Percentiles rank a stretch among this genome's conserved stretches.
Evolutionary conservation across 2,329 filamentous ascomycete genomes (phyloP).

Genomic region (Monilinia aucupariae): DNA sequence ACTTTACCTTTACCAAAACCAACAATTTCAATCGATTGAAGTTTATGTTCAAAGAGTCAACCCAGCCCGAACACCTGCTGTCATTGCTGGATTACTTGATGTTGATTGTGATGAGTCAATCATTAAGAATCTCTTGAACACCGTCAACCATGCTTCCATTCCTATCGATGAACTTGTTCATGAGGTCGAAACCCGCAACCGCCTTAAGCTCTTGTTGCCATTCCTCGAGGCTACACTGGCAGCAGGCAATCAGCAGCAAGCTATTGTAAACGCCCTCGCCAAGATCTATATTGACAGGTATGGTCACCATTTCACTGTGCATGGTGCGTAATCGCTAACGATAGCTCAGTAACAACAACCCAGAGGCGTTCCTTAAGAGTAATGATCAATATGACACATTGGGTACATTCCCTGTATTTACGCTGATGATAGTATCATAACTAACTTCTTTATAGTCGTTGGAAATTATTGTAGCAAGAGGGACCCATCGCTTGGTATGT

Average conservation of each 20-base stretch:
- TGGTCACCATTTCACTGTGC: neutral
- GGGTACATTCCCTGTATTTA: neutral
- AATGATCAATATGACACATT: neutral
- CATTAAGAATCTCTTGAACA: constrained; percentile 85
- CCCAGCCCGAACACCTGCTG: constrained; percentile 80
- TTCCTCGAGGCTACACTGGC: constrained; percentile 92
- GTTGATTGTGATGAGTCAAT: constrained; percentile 96
- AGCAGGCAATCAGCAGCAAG: constrained; percentile 89
- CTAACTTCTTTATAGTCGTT: too few relatives aligned
- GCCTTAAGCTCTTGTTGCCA: constrained; percentile 87
- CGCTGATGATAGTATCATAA: too few relatives aligned
- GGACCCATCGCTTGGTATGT: neutral
- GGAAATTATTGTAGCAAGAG: neutral
- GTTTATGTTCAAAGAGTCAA: constrained; percentile 97
- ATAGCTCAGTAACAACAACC: constrained; percentile 72
- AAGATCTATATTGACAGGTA: constrained; percentile 94
- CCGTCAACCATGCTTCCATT: constrained; percentile 77
- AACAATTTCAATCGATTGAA: constrained; percentile 98
- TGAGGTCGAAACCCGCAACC: constrained; percentile 93
- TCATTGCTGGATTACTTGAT: constrained; percentile 87
- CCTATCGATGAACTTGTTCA: constrained; percentile 90
- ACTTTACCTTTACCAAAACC: constrained; percentile 95
- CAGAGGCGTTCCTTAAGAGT: constrained; percentile 93
- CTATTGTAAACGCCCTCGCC: constrained; percentile 91
- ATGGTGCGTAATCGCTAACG: neutral